Base-by-base conservation (phyloP, 176 grass and related monocot genomes). In the Carex littledalei region DNA sequence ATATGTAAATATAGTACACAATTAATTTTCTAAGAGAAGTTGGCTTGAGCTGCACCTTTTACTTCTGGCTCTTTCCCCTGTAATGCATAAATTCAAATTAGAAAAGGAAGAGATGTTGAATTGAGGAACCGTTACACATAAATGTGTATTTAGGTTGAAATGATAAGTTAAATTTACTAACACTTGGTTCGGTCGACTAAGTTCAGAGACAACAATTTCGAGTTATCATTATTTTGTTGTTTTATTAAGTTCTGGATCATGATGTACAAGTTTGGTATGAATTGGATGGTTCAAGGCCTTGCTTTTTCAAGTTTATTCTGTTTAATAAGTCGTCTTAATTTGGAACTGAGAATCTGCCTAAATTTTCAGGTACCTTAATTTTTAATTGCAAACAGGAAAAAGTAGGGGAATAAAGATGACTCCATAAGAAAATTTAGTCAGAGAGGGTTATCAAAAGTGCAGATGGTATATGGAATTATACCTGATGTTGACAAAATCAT, bases 251-350 rank as follows among this genome's bases (percentile, higher is more conserved):
- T 34, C 15, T 32, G 6, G 50, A 31, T 31, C 26, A 78, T 57
- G 50, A 26, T 24, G 72, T 54, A 76, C 47, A 5, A 78, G 50
- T 14, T 34, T 56, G 4, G 15, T 21, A 50, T 57, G 50, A 56
- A 78, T 31, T 34, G 12, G 50, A 56, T 57, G 74, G 1, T 8
- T 56, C 24, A 56, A 78, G 18, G 16, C 47, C 74, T 54, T 87
- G 91, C 95, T 87, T 94, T 95, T 88, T 95, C 93, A 84, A 99
- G 81, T 90, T 95, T 99, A 67, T 94, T 92, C n/a, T 90, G 62
- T 0, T 74, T 77, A 77, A 88, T 81, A 87, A 99, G 96, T 47
- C 91, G 85, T 61, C 91, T 90, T 84, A 95, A 84, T 81, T 95
- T 95, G 24, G 90, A 64, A 88, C 85, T 60, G 78, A 99, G 85